Conservation (phyloP, 139 green algal genomes). For the Closterium sp. region DNA sequence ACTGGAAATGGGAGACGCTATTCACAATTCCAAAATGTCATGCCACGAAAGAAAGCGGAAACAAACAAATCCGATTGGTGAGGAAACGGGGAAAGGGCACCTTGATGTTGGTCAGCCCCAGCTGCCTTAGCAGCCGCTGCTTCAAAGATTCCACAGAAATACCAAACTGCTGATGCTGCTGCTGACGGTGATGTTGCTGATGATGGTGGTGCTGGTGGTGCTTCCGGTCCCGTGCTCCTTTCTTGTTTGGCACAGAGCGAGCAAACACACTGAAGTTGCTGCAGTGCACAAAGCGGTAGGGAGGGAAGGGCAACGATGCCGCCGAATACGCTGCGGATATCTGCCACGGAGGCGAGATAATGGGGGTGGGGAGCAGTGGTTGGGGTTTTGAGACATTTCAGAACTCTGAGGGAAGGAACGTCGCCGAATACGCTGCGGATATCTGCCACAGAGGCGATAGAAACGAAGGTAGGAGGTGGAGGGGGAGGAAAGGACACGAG, state of each 20-base stretch:
- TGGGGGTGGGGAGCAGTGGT: not conserved
- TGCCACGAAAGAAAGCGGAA: not conserved
- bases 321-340: not conserved
- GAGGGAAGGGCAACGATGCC: not conserved
- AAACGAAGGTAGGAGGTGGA: not conserved
- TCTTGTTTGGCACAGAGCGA: not conserved
- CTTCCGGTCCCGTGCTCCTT: not conserved
- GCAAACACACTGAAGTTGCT: constrained; percentile 2
- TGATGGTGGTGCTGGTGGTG: not conserved
- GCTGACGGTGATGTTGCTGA: not conserved
- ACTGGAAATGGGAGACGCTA: not conserved
- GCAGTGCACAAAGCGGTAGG: constrained; percentile 20
- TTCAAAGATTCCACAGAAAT: constrained; percentile 4
- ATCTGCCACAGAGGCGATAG: not conserved
- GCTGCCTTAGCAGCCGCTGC: not conserved
- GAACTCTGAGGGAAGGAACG: too few relatives aligned
- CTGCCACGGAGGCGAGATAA: not conserved
- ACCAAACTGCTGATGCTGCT: constrained; percentile 9
- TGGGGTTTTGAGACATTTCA: too few relatives aligned
- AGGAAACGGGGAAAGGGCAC: not conserved
- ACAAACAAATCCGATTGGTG: not conserved
- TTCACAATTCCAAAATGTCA: too few relatives aligned
- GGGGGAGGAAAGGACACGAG: not conserved
- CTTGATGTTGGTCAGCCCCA: not conserved
- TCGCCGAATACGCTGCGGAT: not conserved